Base-by-base conservation (phyloP, 345 rosid genomes). In the Moringa oleifera region DNA sequence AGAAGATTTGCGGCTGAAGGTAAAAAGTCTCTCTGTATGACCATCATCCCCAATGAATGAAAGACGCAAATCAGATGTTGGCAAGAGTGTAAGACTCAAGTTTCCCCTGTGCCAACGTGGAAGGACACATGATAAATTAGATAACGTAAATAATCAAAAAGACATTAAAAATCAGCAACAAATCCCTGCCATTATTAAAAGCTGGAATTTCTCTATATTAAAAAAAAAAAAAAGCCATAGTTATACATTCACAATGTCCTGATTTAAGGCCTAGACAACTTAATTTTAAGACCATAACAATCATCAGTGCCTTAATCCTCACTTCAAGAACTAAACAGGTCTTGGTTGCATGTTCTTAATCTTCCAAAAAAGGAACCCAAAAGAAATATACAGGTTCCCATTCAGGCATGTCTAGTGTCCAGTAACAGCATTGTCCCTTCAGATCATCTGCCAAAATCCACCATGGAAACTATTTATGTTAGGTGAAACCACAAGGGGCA, bases 1-100 rank as follows among this genome's bases (percentile, higher is more conserved):
- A 71, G 81, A 65, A 46, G 75, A 55, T 68, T 67, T 77, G 70
- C 76, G 70, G 66, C 83, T 79, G 31, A 87, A 68, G 47, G 95
- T 84, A 63, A 83, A 79, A 31, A 95, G 72, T 60, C 85, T 84
- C 64, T 89, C 95, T 0, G 84, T 61, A 23, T 62, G 83, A 53
- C 95, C 97, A 80, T 89, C 81, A 71, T 95, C 99, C 67, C 96
- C 93, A 36, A 81, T 60, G 72, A 89, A 91, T 5, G 90, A 79
- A 57, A 91, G 82, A 23, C 95, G 86, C 80, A 95, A 70, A 77
- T 80, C 86, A 54, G 99, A 89, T 51, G 95, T 76, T 62, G 99
- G 97, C 81, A 95, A 72, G 22, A 91, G 71, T 13, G 77, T 71
- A 24, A 95, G 88, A 74, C 79, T 89, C 68, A 95, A 80, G 66